Evolutionary conservation across 1,284 basidiomycete species (phyloP).

Genomic region (Irpex sp.): DNA sequence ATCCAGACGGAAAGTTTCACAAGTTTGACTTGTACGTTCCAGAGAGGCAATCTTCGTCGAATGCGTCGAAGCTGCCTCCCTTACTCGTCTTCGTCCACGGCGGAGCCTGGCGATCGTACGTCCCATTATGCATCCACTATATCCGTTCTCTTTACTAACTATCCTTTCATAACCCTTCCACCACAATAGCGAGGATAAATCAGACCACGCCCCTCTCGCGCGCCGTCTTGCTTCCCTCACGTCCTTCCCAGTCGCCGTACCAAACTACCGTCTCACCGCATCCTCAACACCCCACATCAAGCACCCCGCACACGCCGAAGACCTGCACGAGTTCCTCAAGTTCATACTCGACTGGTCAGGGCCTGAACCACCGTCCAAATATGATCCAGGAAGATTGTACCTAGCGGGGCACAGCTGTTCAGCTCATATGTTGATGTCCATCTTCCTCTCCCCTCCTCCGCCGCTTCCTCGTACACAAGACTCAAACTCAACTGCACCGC

Average conservation of each 20-base stretch:
- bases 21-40: slow-evolving; percentile 28
- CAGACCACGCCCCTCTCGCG: slow-evolving; percentile 50
- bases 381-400: slow-evolving; percentile 42
- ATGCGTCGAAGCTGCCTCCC: slow-evolving; percentile 15
- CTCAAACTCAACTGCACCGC: no score
- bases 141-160: background rate
- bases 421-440: slow-evolving; percentile 71
- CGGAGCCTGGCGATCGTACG: slow-evolving; percentile 70
- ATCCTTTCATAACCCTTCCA: no score
- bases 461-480: background rate
- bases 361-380: slow-evolving; percentile 21
- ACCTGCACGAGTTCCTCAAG: slow-evolving; percentile 54
- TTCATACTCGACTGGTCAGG: slow-evolving; percentile 45
- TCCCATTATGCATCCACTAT: background rate
- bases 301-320: slow-evolving; percentile 69
- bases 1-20: slow-evolving; percentile 8
- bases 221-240: slow-evolving; percentile 43
- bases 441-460: slow-evolving; percentile 54
- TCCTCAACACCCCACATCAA: slow-evolving; percentile 32
- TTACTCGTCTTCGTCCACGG: slow-evolving; percentile 60
- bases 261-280: slow-evolving; percentile 69
- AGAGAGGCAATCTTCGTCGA: background rate
- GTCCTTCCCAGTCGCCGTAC: slow-evolving; percentile 53
- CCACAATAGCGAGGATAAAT: slow-evolving; percentile 60
- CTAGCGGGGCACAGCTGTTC: slow-evolving; percentile 75